Base-by-base conservation (phyloP, 2,329 filamentous ascomycete species). In the Colletotrichum sp. region DNA sequence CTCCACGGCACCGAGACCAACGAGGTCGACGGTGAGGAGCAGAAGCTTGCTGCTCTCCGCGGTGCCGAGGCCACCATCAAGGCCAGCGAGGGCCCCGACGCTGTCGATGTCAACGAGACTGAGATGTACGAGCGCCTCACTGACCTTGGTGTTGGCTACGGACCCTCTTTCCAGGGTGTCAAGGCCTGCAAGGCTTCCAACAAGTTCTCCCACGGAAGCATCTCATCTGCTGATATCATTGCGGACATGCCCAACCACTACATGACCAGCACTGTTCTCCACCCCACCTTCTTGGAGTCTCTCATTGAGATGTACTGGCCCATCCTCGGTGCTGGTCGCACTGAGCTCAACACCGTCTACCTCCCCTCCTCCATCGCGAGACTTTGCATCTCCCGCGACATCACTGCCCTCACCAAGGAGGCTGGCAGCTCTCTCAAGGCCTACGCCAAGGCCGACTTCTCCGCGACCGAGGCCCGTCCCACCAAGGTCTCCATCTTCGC, bases 101-200 rank as follows among this genome's bases (percentile, higher is more conserved):
- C 83, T 3, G 80, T 78, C 5, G n/a, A 72, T 18, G 71, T 76
- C 6, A 67, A 72, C 6, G 71, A 18, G 76, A 72, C 80, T 7
- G 79, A 82, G 36, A 83, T 92, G 78, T 92, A 92, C 71, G 83
- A 88, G 3, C 79, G 81, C 16, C 84, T 92, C 10, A 79, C 84
- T 1, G 83, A 86, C 7, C 81, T 87, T 22, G 90, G 90, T 0
- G 88, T 89, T 0, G 81, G 83, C 2, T 91, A 91, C 76, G 90
- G 90, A 0, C 81, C 86, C 2, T 85, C 84, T 0, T 92, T 92
- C 82, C 89, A 89, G 79, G 87, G 89, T 5, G 78, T 92, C 12
- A 82, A 83, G 59, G 85, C 88, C 70, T 89, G 87, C 78, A 84
- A 83, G 26, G 86, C 87, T 13, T 71, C 75, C 30, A 55, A 62